These are phyloP conservation scores for Candida gigantensis DNA, from an alignment of 1,139 yeast genomes.

Conservation along the genomic window DNA sequence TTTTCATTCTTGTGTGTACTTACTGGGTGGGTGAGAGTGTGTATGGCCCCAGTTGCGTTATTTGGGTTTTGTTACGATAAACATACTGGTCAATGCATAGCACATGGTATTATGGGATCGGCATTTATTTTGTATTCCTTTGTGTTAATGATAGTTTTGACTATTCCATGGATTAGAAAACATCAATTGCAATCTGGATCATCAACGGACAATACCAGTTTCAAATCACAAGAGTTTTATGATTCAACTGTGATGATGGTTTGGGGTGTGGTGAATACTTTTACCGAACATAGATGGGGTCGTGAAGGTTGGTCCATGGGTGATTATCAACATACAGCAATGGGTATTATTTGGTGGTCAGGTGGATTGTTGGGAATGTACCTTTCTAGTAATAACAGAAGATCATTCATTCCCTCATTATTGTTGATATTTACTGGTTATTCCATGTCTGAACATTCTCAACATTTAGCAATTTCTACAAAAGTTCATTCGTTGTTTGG, in stretches of 20 bases:
- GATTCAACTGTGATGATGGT: conserved; percentile 77
- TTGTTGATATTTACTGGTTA: conserved; percentile 86
- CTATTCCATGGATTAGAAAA: conserved; percentile 67
- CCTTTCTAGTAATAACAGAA: conserved; percentile 55
- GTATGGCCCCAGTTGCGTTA: conserved; percentile 80
- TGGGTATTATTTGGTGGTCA: conserved; percentile 97
- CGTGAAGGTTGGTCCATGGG: conserved; percentile 84
- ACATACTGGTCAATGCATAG: conserved; percentile 90
- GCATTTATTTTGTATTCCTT: conserved; percentile 82
- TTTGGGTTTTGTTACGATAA: conserved; percentile 74
- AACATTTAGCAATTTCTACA: conserved; percentile 71
- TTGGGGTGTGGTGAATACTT: conserved; percentile 93
- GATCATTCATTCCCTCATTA: conserved; percentile 79
- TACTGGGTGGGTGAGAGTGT: conserved; percentile 69
- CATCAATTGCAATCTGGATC: conserved; percentile 27
- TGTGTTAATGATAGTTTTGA: conserved; percentile 61
- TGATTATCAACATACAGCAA: conserved; percentile 89
- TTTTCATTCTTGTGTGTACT: conserved; percentile 48
- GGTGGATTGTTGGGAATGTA: conserved; percentile 86
- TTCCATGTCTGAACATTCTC: conserved; percentile 90
- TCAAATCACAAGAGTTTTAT: conserved; percentile 77
- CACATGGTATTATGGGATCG: conserved; percentile 96
- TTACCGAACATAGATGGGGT: conserved; percentile 97
- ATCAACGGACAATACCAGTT: conserved; percentile 21
- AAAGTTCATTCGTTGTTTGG: conserved; percentile 90